Base-by-base conservation (phyloP, 371 early-diverging fungal genomes). In the Lichtheimia ornata region DNA sequence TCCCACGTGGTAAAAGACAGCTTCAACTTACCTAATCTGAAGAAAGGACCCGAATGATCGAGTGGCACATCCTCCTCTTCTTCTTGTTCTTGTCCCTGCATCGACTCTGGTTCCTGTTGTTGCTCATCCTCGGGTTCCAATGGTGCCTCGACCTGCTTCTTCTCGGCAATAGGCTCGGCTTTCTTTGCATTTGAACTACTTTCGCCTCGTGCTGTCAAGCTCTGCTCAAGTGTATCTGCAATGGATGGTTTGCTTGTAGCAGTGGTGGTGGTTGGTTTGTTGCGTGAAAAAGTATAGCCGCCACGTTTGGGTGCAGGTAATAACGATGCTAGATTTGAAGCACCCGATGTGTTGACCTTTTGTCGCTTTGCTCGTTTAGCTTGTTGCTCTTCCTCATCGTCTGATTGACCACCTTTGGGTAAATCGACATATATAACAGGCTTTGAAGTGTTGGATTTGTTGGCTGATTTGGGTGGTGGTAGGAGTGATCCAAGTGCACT, bases 231-330 rank as follows among this genome's bases (percentile, higher is more conserved):
- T 35, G 35, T 11, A 2, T 35, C 35, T 35, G 35, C 35, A 35
- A 35, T 35, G 2, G 57, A 43, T 22, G 57, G 28, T 27, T 42
- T 9, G 35, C 3, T 4, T 5, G 35, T 35, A 35, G 35, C 11
- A 9, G 35, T 35, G 5, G 35, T 35, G 5, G 35, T 1, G 5
- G 7, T 28, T 28, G 56, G 41, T 17, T 45, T 56, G 63, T 55
- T 42, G 57, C 20, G 20, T 30, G 18, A 27, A 18, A 50, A 50
- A 18, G 67, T 53, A 47, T 47, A 47, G 5, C 47, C 28, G 4
- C 28, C 47, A 18, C 71, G 63, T 50, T 71, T 71, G 5, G 74
- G 74, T 24, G 71, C 66, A 25, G 74, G 74, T n/a, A 74, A 53
- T 30, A 74, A 54, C 56, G 70, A 72, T 2, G 74, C 71, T n/a